phyloP scores from a whole-genome alignment of 1,284 basidiomycete species.

The Ceratobasidium sp. region DNA sequence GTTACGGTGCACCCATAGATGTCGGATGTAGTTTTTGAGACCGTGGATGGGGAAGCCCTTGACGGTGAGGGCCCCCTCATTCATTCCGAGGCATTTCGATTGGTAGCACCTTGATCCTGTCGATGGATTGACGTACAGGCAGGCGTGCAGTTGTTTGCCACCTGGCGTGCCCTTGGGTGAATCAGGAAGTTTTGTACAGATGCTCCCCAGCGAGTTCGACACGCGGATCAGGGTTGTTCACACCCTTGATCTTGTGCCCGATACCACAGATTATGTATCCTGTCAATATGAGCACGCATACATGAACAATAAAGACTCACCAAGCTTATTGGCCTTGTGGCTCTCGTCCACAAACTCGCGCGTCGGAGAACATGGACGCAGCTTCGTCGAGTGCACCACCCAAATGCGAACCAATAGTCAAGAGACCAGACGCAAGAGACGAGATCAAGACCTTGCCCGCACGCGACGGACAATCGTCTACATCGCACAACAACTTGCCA shows the following conservation, averaged over 20 bases:
- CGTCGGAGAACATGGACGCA: slow-evolving; percentile 93
- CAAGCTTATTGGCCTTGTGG: slow-evolving; percentile 96
- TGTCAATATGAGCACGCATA: background rate
- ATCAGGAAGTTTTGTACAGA: slow-evolving; percentile 96
- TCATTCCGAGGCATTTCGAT: too few species aligned
- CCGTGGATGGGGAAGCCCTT: too few species aligned
- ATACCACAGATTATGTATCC: slow-evolving; percentile 86
- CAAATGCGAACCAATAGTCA: slow-evolving; percentile 98
- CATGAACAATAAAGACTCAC: slow-evolving; percentile 62
- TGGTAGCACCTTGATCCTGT: too few species aligned
- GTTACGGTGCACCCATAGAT: too few species aligned
- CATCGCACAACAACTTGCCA: slow-evolving; percentile 81
- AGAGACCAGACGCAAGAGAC: slow-evolving; percentile 90
- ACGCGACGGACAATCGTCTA: slow-evolving; percentile 98
- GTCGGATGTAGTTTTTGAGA: too few species aligned
- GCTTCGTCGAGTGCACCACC: slow-evolving; percentile 99
- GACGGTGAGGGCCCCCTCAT: too few species aligned
- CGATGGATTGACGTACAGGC: too few species aligned
- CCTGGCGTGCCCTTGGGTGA: slow-evolving; percentile 63
- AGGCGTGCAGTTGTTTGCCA: too few species aligned
- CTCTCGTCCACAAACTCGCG: slow-evolving; percentile 97
- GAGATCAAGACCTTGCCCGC: slow-evolving; percentile 99
- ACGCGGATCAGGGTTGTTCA: slow-evolving; percentile 96
- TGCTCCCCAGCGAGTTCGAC: slow-evolving; percentile 99
- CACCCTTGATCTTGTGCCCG: slow-evolving; percentile 99